A percentile compares a stretch with the other conserved stretches of the same genome.
phyloP scores from a whole-genome alignment of 2,329 filamentous ascomycete species.

The Colletotrichum brevisporum region DNA sequence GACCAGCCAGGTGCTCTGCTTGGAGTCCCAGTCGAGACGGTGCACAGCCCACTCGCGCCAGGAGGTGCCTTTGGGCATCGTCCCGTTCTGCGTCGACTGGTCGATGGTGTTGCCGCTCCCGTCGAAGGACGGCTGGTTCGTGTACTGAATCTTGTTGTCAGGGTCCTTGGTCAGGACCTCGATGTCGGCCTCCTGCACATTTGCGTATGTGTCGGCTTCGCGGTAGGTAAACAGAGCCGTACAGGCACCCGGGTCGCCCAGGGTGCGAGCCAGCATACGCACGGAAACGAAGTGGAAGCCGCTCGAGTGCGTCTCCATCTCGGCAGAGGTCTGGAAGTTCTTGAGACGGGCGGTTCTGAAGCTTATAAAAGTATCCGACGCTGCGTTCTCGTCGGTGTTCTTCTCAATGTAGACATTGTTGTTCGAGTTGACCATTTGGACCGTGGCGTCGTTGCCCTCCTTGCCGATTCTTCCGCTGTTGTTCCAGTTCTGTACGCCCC shows the following conservation, averaged over 20 bases:
- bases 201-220: conserved; percentile 50
- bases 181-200: conserved; percentile 66
- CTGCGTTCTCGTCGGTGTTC: conserved; percentile 50
- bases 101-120: conserved; percentile 59
- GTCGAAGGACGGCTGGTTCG: conserved; percentile 71
- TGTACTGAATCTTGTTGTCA: conserved; percentile 64
- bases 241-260: conserved; percentile 63
- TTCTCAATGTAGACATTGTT: conserved; percentile 63
- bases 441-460: conserved; percentile 46
- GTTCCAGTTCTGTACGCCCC: conserved; percentile 58
- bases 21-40: conserved; percentile 71
- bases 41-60: conserved; percentile 72
- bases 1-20: conserved; percentile 69
- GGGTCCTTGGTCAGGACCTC: conserved; percentile 66
- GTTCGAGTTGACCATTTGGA: conserved; percentile 57
- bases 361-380: conserved; percentile 61
- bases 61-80: conserved; percentile 56
- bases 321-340: conserved; percentile 62
- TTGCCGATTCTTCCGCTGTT: conserved; percentile 47
- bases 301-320: conserved; percentile 58
- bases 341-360: conserved; percentile 61
- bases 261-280: conserved; percentile 66
- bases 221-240: conserved; percentile 69
- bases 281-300: conserved; percentile 59
- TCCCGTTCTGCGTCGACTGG: conserved; percentile 63